These are phyloP conservation scores for Globisporangium megalacanthum DNA, from an alignment of 352 stramenopile genomes.

Conservation along the genomic window DNA sequence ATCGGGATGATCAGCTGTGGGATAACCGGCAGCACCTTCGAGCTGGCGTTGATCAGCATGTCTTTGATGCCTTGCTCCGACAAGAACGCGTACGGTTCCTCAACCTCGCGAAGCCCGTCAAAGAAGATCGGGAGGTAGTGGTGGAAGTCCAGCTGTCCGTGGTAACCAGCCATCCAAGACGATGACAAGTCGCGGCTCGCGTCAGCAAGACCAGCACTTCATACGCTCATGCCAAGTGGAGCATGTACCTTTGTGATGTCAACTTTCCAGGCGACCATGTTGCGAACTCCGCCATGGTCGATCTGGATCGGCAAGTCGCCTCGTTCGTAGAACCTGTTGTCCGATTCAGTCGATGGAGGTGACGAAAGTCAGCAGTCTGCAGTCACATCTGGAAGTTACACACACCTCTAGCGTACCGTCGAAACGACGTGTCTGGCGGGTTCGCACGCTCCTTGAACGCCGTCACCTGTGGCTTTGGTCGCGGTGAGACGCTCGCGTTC, in stretches of 20 bases:
- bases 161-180: not conserved
- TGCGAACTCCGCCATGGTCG: constrained; percentile 93
- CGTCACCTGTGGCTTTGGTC: constrained; percentile 43
- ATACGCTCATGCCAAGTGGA: too few species aligned
- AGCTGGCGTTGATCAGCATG: constrained; percentile 94
- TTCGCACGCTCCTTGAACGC: constrained; percentile 93
- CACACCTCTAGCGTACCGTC: constrained; percentile 23
- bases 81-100: constrained; percentile 96
- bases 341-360: not conserved
- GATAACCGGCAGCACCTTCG: constrained; percentile 96
- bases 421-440: constrained; percentile 87
- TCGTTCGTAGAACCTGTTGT: constrained; percentile 84
- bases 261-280: constrained; percentile 97
- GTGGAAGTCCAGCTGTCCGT: constrained; percentile 93
- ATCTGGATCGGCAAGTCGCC: constrained; percentile 97
- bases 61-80: constrained; percentile 96
- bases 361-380: not conserved
- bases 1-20: constrained; percentile 98
- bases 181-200: not conserved
- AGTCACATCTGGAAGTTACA: not conserved
- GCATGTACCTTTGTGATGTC: constrained; percentile 84
- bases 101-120: constrained; percentile 94
- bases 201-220: too few species aligned
- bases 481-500: constrained; percentile 35
- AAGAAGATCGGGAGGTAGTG: constrained; percentile 99